Evolutionary conservation across 73 alveolate species (phyloP).

Genomic region (Paramecium primaurelia): DNA sequence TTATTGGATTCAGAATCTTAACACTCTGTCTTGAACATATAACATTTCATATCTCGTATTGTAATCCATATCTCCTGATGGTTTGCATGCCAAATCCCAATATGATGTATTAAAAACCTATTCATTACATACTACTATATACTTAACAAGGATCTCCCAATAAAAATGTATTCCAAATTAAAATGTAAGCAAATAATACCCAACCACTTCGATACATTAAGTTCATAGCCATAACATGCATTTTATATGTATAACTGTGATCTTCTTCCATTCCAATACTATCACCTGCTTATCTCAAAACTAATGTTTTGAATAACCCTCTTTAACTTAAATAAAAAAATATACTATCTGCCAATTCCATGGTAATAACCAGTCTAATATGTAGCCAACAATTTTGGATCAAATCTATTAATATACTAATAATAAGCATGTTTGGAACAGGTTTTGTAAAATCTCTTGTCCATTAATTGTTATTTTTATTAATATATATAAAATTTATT

Average conservation of each 20-base stretch:
- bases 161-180: conserved; percentile 53
- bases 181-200: conserved; percentile 47
- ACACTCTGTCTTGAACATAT: conserved; percentile 54
- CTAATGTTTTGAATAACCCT: conserved; percentile 46
- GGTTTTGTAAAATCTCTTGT: conserved; percentile 7
- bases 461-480: neutral
- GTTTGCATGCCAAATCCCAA: conserved; percentile 52
- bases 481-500: neutral
- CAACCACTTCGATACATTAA: conserved; percentile 58
- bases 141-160: conserved; percentile 58
- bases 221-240: conserved; percentile 50
- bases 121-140: neutral
- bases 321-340: neutral
- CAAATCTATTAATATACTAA: neutral
- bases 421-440: conserved; percentile 41
- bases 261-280: conserved; percentile 58
- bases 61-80: conserved; percentile 54
- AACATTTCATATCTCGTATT: conserved; percentile 58
- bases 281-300: conserved; percentile 59
- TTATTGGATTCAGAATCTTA: conserved; percentile 45
- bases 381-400: neutral
- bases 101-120: conserved; percentile 44
- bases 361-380: neutral
- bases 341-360: conserved; percentile 39
- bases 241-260: conserved; percentile 57